Evolutionary conservation across 1,284 basidiomycete genomes (phyloP), one percentile per base, ranked within the genome.

Genomic region (Microbotryum intermedium): DNA sequence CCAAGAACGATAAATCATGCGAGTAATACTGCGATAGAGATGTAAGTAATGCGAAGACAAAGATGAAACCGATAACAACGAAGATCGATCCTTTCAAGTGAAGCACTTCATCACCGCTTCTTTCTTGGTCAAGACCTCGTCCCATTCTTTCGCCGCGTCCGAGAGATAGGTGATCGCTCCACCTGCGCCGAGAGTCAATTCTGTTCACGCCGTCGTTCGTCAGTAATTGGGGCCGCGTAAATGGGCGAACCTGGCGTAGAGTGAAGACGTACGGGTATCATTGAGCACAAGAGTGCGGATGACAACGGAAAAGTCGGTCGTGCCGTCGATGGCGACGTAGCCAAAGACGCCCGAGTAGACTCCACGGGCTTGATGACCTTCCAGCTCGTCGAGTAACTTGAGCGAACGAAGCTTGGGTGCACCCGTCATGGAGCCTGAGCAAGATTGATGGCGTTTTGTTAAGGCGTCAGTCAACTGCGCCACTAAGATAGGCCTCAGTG

Each of bases 101-200:
- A 39, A 39, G 34, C 34, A 39, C 50, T 51, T 39, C 26, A 67
- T 56, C 1, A 79, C 77, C 28, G 73, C 73, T 50, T 73, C 70
- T 16, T 92, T 81, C 73, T 97, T 97, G 21, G 85, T 80, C 21
- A 85, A 72, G 80, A 97, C 94, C 74, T 98, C 94, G 11, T 90
- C 88, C 93, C 93, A 97, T 73, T 97, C 94, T 10, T 82, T 84
- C 34, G 84, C 81, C 6, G 86, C 80, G 62, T 92, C 84, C 3
- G 93, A 97, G 18, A 97, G 80, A 45, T 90, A 91, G 8, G 94
- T 97, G 68, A 98, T 94, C 4, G 93, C 93, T 34, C 94, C 94
- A 23, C 94, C 94, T 6, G 92, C 92, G 30, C 93, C 94, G 47
- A 97, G 74, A 20, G 72, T 73, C 42, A 78, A 66, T 16, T 72